These are phyloP conservation scores for Sphaerulina musiva DNA, from an alignment of 2,329 filamentous ascomycete species.

Conservation along the genomic window DNA sequence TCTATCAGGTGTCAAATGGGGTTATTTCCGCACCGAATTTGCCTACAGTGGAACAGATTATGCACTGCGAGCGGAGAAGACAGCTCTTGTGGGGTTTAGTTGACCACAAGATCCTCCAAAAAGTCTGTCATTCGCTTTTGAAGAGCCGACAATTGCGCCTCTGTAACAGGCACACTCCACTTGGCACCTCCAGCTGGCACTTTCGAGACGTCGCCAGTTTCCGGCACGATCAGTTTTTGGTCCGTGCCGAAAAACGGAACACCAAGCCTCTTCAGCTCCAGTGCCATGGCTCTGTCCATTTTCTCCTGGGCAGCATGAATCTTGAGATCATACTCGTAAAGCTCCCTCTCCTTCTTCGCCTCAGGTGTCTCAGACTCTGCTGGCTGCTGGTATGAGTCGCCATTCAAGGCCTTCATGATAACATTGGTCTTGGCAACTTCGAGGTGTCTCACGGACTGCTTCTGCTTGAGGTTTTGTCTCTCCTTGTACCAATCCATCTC, in stretches of 20 bases:
- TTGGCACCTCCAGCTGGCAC: neutral
- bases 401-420: slow-evolving; percentile 29
- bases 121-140: neutral
- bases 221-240: slow-evolving; percentile 37
- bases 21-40: neutral
- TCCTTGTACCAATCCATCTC: slow-evolving; percentile 51
- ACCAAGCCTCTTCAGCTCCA: slow-evolving; percentile 51
- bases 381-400: slow-evolving; percentile 11
- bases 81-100: neutral
- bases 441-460: slow-evolving; percentile 25
- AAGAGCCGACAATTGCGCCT: neutral
- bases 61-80: neutral
- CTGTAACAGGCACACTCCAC: neutral
- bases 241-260: slow-evolving; percentile 56
- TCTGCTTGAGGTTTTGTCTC: slow-evolving; percentile 32
- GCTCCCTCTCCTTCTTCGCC: slow-evolving; percentile 44
- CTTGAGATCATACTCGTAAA: slow-evolving; percentile 55
- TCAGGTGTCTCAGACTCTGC: slow-evolving; percentile 13
- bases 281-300: slow-evolving; percentile 54
- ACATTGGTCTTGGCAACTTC: slow-evolving; percentile 29
- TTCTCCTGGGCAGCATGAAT: slow-evolving; percentile 53
- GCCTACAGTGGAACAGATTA: neutral
- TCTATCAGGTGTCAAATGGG: too few relatives aligned
- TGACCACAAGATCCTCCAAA: neutral
- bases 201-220: slow-evolving; percentile 16